Conservation (phyloP, 2,329 filamentous ascomycete species). For the Cladophialophora carrionii region DNA sequence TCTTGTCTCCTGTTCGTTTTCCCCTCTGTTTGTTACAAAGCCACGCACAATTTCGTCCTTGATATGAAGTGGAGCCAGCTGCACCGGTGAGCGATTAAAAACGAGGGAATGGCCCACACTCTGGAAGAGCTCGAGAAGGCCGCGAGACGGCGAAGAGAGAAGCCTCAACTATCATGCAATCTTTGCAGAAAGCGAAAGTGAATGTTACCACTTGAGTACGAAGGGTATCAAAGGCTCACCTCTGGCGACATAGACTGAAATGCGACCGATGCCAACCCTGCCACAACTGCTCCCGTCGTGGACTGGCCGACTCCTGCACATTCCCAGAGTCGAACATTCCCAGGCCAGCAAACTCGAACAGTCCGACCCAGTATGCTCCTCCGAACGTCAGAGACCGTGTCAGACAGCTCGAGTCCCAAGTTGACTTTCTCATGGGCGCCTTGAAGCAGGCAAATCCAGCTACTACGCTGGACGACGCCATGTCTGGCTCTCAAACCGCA, state of each 20-base stretch:
- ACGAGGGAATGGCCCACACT: not conserved
- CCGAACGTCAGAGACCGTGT: constrained; percentile 29
- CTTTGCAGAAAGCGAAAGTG: constrained; percentile 26
- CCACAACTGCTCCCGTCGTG: constrained; percentile 67
- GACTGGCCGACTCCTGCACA: constrained; percentile 76
- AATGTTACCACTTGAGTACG: not conserved
- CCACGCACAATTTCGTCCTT: not conserved
- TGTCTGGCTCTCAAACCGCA: not conserved
- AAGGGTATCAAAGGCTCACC: constrained; percentile 24
- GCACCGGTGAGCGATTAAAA: not conserved
- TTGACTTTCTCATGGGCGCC: constrained; percentile 27
- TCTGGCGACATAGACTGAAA: constrained; percentile 48
- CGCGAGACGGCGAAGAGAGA: constrained; percentile 21
- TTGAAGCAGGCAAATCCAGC: constrained; percentile 1
- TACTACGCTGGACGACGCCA: not conserved
- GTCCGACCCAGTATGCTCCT: not conserved
- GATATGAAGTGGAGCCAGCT: not conserved
- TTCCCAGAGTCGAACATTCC: constrained; percentile 61
- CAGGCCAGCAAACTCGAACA: not conserved
- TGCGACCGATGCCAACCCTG: constrained; percentile 47
- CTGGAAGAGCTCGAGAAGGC: constrained; percentile 12
- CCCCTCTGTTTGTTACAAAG: not conserved
- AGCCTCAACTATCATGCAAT: constrained; percentile 26
- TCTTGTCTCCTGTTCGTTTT: not conserved
- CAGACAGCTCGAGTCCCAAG: constrained; percentile 33